A percentile compares a stretch with the other conserved stretches of the same genome.
phyloP scores from a whole-genome alignment of 2,329 filamentous ascomycete genomes.

The Massarina eburnea region DNA sequence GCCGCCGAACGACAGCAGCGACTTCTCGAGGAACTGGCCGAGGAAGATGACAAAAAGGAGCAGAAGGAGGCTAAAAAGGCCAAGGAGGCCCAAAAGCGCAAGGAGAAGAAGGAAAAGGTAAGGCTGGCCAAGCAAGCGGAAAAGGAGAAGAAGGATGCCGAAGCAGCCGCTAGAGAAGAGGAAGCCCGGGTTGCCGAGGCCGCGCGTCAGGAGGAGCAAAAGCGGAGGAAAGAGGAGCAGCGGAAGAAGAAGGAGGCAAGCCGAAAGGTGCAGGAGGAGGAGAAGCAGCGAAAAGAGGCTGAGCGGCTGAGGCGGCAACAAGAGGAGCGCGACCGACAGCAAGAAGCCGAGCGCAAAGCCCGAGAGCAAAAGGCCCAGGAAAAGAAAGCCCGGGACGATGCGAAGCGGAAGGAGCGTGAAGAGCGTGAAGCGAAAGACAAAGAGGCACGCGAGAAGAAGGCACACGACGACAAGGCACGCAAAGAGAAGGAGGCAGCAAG shows the following conservation, averaged over 20 bases:
- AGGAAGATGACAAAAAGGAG: slow-evolving; percentile 74
- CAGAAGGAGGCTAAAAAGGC: slow-evolving; percentile 90
- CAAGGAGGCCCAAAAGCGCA: slow-evolving; percentile 91
- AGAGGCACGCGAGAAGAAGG: slow-evolving; percentile 70
- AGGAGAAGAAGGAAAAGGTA: slow-evolving; percentile 88
- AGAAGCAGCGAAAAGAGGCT: slow-evolving; percentile 78
- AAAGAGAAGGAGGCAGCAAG: slow-evolving; percentile 61
- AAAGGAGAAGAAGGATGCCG: slow-evolving; percentile 81
- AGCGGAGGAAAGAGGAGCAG: slow-evolving; percentile 82
- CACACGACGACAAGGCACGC: slow-evolving; percentile 58
- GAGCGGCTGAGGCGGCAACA: slow-evolving; percentile 77
- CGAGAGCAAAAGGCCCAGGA: slow-evolving; percentile 78
- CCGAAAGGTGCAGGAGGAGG: slow-evolving; percentile 87
- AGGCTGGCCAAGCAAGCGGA: slow-evolving; percentile 90
- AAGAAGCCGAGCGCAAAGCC: slow-evolving; percentile 80
- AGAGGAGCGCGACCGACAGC: slow-evolving; percentile 83
- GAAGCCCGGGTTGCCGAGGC: slow-evolving; percentile 74
- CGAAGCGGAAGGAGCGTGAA: slow-evolving; percentile 77
- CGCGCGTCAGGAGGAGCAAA: slow-evolving; percentile 77
- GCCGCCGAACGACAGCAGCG: slow-evolving; percentile 88
- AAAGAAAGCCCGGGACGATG: slow-evolving; percentile 72
- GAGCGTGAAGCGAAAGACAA: slow-evolving; percentile 66
- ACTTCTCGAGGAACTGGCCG: slow-evolving; percentile 85
- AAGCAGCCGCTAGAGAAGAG: slow-evolving; percentile 85
- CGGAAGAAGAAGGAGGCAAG: slow-evolving; percentile 88